Conservation (phyloP, 495 filamentous ascomycete genomes). For the Polyplosphaeria fusca region DNA sequence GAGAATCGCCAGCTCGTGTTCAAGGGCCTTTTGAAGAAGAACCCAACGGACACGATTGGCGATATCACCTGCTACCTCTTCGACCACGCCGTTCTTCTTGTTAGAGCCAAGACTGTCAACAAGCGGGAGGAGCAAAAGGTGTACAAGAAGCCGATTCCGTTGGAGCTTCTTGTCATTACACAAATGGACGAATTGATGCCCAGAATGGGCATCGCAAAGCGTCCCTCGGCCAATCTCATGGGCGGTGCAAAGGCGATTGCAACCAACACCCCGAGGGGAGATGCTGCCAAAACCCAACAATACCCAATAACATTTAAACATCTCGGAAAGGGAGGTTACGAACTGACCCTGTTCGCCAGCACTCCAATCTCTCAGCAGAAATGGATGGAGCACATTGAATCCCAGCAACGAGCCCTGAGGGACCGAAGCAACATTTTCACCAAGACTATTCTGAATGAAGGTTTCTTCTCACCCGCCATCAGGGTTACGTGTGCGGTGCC, state of each 20-base stretch:
- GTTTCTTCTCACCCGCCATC: slow-evolving; percentile 77
- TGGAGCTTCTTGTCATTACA: slow-evolving; percentile 88
- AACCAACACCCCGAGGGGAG: slow-evolving; percentile 40
- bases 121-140: slow-evolving; percentile 93
- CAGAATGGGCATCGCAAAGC: slow-evolving; percentile 71
- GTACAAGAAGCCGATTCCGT: slow-evolving; percentile 89
- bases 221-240: slow-evolving; percentile 84
- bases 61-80: slow-evolving; percentile 95
- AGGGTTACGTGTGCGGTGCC: slow-evolving; percentile 91
- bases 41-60: slow-evolving; percentile 69
- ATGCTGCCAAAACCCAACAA: slow-evolving; percentile 61
- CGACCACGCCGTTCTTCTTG: slow-evolving; percentile 87
- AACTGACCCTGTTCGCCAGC: slow-evolving; percentile 81
- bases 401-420: slow-evolving; percentile 78
- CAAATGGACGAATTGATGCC: slow-evolving; percentile 97
- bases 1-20: slow-evolving; percentile 88
- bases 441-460: slow-evolving; percentile 76
- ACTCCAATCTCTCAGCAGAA: slow-evolving; percentile 79
- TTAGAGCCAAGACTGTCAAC: slow-evolving; percentile 83
- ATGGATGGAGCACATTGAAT: slow-evolving; percentile 93
- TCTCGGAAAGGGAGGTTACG: slow-evolving; percentile 94
- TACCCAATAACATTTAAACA: slow-evolving; percentile 98
- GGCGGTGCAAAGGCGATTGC: slow-evolving; percentile 50
- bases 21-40: slow-evolving; percentile 91
- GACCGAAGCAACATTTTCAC: slow-evolving; percentile 92